phyloP scores from a whole-genome alignment of 2,329 filamentous ascomycete genomes.

The Dactylellina haptotyla region DNA sequence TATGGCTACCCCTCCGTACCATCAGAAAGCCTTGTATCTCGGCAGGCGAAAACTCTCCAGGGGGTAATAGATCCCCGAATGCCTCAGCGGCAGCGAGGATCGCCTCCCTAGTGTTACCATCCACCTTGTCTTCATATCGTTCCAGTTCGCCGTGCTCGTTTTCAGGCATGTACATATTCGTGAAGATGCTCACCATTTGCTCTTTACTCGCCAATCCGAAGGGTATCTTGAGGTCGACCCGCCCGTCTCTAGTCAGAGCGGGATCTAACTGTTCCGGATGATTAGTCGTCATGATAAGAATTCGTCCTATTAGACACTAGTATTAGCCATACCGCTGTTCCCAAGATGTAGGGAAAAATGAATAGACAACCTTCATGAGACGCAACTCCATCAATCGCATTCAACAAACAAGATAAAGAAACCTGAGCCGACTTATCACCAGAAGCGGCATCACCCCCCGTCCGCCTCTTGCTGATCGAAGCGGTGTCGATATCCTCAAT shows the following conservation, averaged over 20 bases:
- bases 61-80: conserved; percentile 68
- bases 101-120: conserved; percentile 61
- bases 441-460: conserved; percentile 53
- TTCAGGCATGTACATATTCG: conserved; percentile 55
- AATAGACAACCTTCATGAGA: conserved; percentile 73
- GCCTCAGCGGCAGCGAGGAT: conserved; percentile 63
- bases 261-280: conserved; percentile 71
- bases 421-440: conserved; percentile 61
- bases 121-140: neutral
- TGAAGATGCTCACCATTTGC: conserved; percentile 55
- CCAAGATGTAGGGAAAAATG: neutral
- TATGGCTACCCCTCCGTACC: conserved; percentile 71
- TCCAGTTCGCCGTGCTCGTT: conserved; percentile 3
- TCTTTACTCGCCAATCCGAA: conserved; percentile 56
- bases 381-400: conserved; percentile 76
- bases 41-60: conserved; percentile 68
- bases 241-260: conserved; percentile 71
- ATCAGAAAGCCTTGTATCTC: conserved; percentile 74
- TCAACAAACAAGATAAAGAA: conserved; percentile 73
- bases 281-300: conserved; percentile 75
- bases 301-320: conserved; percentile 62
- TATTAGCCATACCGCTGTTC: neutral
- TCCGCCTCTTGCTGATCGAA: conserved; percentile 65
- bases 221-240: conserved; percentile 66
- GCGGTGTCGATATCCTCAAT: conserved; percentile 62